These are phyloP conservation scores for Penicillium salamii DNA, from an alignment of 495 filamentous ascomycete genomes.

Conservation along the genomic window DNA sequence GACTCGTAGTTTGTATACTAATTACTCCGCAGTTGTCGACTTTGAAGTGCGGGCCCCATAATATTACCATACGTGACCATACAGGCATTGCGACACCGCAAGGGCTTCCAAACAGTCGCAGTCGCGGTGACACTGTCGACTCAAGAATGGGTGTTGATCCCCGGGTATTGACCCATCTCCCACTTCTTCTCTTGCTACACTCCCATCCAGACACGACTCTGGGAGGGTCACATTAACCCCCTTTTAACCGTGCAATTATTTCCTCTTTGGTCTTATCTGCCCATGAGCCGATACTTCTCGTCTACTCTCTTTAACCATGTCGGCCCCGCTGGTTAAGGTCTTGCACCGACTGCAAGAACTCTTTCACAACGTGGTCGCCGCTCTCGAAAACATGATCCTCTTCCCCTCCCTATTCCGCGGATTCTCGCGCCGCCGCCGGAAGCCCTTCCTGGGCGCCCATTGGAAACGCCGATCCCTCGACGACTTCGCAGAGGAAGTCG, in stretches of 20 bases:
- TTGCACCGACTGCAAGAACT: constrained; percentile 51
- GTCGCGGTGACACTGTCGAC: constrained; percentile 21
- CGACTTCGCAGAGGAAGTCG: constrained; percentile 49
- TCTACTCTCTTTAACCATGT: constrained; percentile 29
- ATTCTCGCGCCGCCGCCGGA: constrained; percentile 33
- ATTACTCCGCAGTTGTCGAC: background rate
- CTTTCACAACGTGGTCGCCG: constrained; percentile 51
- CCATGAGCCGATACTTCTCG: constrained; percentile 6
- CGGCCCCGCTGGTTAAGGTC: constrained; percentile 42
- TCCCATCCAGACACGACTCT: constrained; percentile 25
- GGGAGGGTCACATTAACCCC: constrained; percentile 25
- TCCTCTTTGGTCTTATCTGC: constrained; percentile 15
- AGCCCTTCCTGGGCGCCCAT: constrained; percentile 33
- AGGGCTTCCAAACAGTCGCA: constrained; percentile 28
- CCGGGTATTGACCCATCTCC: constrained; percentile 6
- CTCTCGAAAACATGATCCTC: constrained; percentile 50
- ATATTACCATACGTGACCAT: constrained; percentile 17
- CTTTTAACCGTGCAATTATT: constrained; percentile 15
- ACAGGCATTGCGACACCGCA: constrained; percentile 28
- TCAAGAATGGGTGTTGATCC: constrained; percentile 42
- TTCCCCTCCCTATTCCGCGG: constrained; percentile 49
- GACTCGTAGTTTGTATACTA: too few relatives aligned
- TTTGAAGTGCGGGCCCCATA: background rate
- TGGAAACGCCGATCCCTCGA: constrained; percentile 49
- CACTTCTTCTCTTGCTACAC: constrained; percentile 17